A percentile compares a stretch with the other conserved stretches of the same genome.
phyloP scores from a whole-genome alignment of 495 filamentous ascomycete genomes.

The Penicillium fimorum region DNA sequence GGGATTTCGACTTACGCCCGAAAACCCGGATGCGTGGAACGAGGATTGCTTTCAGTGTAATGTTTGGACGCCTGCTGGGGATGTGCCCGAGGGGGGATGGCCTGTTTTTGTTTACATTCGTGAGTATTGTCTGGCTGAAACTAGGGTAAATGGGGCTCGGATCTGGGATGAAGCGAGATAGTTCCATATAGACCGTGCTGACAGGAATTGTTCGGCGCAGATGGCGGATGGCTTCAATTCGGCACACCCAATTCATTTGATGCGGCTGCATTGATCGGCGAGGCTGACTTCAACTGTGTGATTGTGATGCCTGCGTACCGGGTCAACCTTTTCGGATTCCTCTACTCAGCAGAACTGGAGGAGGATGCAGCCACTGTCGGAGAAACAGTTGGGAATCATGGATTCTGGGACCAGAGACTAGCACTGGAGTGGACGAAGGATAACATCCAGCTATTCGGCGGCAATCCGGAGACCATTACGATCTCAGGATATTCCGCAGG shows the following conservation, averaged over 20 bases:
- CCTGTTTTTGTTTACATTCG: conserved; percentile 47
- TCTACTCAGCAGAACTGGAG: conserved; percentile 52
- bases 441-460: conserved; percentile 60
- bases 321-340: conserved; percentile 65
- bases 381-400: conserved; percentile 56
- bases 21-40: conserved; percentile 23
- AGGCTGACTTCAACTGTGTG: conserved; percentile 52
- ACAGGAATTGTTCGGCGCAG: conserved; percentile 16
- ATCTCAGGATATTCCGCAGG: conserved; percentile 65
- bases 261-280: conserved; percentile 49
- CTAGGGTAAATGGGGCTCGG: not conserved
- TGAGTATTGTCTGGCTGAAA: conserved; percentile 20
- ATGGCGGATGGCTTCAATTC: conserved; percentile 60
- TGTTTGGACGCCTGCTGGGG: conserved; percentile 40
- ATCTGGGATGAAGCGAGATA: not conserved
- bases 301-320: conserved; percentile 68
- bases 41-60: conserved; percentile 50
- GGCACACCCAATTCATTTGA: conserved; percentile 48
- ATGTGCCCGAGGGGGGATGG: conserved; percentile 40
- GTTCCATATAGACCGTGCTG: not conserved
- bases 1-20: conserved; percentile 23
- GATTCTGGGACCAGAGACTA: conserved; percentile 66
- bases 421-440: conserved; percentile 64
- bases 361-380: conserved; percentile 49
- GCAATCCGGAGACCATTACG: conserved; percentile 61